Evolutionary conservation across 495 filamentous ascomycete genomes (phyloP).

Genomic region (Aspergillus carlsbadensis): DNA sequence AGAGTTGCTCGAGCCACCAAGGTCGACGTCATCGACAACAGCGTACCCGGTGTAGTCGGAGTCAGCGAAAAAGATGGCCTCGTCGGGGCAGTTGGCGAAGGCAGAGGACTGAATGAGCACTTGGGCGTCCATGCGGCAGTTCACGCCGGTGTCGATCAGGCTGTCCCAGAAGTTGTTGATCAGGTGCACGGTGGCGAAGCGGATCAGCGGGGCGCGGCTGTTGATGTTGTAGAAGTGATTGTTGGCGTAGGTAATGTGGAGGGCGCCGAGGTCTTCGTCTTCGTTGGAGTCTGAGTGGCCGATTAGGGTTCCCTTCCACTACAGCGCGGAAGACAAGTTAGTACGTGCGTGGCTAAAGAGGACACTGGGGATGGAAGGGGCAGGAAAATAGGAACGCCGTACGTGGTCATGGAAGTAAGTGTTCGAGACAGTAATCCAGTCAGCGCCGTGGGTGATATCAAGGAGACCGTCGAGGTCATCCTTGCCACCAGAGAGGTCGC

Average conservation of each 20-base stretch:
- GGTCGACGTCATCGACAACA: conserved; percentile 9
- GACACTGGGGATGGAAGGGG: neutral
- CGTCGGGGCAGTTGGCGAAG: conserved; percentile 9
- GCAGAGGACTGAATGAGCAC: conserved; percentile 10
- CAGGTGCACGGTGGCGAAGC: conserved; percentile 10
- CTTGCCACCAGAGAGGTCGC: conserved; percentile 8
- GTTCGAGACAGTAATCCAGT: conserved; percentile 12
- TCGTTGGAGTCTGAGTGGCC: conserved; percentile 14
- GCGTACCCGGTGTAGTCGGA: conserved; percentile 14
- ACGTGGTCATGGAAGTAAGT: conserved; percentile 16
- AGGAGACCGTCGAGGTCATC: conserved; percentile 11
- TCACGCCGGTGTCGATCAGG: conserved; percentile 6
- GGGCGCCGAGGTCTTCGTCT: conserved; percentile 7
- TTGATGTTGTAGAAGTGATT: conserved; percentile 12
- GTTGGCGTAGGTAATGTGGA: conserved; percentile 12
- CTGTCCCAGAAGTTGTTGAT: conserved; percentile 15
- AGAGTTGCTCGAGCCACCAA: conserved; percentile 11
- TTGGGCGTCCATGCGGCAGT: conserved; percentile 12
- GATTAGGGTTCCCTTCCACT: conserved; percentile 12
- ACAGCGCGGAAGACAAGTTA: too few species aligned
- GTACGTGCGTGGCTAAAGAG: too few species aligned
- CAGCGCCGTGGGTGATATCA: conserved; percentile 8
- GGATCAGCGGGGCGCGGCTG: conserved; percentile 7
- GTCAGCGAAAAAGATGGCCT: conserved; percentile 10
- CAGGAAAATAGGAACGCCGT: neutral